Evolutionary conservation across 345 rosid genomes (phyloP).

Genomic region (Microcos paniculata): DNA sequence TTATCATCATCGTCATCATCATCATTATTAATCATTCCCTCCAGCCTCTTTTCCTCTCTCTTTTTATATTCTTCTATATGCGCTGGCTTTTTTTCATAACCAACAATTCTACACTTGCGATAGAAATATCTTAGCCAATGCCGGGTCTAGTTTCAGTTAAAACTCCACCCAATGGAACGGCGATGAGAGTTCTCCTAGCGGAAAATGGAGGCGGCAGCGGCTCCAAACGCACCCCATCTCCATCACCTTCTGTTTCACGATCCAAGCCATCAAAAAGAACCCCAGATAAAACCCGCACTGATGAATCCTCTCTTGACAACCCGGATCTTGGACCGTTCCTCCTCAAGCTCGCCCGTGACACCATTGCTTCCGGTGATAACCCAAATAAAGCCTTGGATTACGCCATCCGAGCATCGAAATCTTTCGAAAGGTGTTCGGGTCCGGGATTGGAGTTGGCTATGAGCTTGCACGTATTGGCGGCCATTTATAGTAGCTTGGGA

Average conservation of each 20-base stretch:
- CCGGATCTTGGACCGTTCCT: constrained; percentile 98
- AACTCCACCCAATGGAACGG: constrained; percentile 30
- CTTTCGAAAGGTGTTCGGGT: constrained; percentile 35
- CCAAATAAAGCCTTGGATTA: constrained; percentile 77
- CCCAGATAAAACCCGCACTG: constrained; percentile 33
- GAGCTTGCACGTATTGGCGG: constrained; percentile 50
- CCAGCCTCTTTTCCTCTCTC: neutral
- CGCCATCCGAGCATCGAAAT: constrained; percentile 41
- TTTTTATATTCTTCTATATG: neutral
- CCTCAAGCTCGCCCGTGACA: constrained; percentile 83
- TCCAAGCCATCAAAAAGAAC: constrained; percentile 19
- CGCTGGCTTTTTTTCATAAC: neutral
- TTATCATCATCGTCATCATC: constrained; percentile 18
- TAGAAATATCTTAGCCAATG: constrained; percentile 14
- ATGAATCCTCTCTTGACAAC: constrained; percentile 77
- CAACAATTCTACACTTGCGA: neutral
- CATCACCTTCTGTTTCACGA: constrained; percentile 23
- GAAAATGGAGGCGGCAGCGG: constrained; percentile 11
- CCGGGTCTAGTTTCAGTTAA: constrained; percentile 29
- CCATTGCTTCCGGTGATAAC: constrained; percentile 85
- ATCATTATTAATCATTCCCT: constrained; percentile 5
- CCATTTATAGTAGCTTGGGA: constrained; percentile 41
- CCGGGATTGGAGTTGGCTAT: constrained; percentile 36
- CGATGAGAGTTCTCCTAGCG: constrained; percentile 7
- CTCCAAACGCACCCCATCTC: constrained; percentile 24